phyloP scores from a whole-genome alignment of 305 asterid genomes.

The Petunia hybrid region DNA sequence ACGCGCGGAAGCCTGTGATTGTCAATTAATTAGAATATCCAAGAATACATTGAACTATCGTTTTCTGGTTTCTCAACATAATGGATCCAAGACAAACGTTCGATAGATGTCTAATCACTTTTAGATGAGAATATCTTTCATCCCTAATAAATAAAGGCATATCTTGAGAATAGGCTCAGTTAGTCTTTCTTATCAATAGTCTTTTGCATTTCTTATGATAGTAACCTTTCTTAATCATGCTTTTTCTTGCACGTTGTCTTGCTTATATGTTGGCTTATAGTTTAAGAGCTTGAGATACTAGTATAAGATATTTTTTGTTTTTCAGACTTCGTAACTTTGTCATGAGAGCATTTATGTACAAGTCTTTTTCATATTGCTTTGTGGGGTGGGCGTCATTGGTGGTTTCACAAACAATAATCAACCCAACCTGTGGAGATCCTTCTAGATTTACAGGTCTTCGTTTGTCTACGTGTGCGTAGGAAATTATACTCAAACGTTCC shows the following conservation, averaged over 20 bases:
- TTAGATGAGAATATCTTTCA: background rate
- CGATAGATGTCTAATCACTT: slow-evolving; percentile 19
- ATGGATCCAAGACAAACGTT: slow-evolving; percentile 1
- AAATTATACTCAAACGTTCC: too few relatives aligned
- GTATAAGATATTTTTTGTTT: background rate
- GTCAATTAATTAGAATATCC: background rate
- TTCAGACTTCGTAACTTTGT: background rate
- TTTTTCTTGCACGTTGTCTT: slow-evolving; percentile 16
- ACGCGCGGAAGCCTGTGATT: background rate
- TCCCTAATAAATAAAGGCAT: slow-evolving; percentile 13
- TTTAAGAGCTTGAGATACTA: background rate
- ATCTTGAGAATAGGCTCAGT: background rate
- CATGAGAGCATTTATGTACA: background rate
- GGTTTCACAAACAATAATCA: too few relatives aligned
- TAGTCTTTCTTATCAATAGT: slow-evolving; percentile 24
- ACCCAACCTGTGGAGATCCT: too few relatives aligned
- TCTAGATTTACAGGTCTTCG: too few relatives aligned
- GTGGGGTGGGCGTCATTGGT: too few relatives aligned
- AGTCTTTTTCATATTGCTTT: background rate
- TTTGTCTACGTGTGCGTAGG: too few relatives aligned
- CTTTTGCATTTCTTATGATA: slow-evolving; percentile 7
- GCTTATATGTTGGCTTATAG: slow-evolving; percentile 29
- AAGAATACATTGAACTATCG: background rate
- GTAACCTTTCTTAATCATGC: slow-evolving; percentile 23
- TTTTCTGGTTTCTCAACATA: background rate